These are phyloP conservation scores for Fusarium brevicatenulatum DNA, from an alignment of 2,329 filamentous ascomycete species.

Conservation along the genomic window DNA sequence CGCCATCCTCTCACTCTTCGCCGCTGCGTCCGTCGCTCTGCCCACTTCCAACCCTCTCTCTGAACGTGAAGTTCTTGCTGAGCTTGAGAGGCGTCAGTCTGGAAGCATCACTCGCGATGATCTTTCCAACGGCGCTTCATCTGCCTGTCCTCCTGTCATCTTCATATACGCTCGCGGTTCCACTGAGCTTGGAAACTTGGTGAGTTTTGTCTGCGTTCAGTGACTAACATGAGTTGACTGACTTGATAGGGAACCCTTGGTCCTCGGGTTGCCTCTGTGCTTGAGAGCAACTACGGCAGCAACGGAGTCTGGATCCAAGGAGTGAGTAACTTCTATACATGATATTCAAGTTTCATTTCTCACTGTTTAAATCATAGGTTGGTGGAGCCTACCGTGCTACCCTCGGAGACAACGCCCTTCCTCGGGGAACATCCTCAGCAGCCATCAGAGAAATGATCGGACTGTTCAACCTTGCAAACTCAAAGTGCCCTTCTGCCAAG, in stretches of 20 bases:
- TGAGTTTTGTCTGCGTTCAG: background rate
- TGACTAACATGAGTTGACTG: background rate
- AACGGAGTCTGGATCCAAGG: constrained; percentile 56
- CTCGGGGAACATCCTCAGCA: constrained; percentile 49
- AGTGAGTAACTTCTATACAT: too few species aligned
- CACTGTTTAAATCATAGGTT: background rate
- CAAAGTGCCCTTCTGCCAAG: constrained; percentile 55
- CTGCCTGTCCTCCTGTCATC: constrained; percentile 49
- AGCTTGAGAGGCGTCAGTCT: constrained; percentile 8
- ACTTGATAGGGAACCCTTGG: constrained; percentile 44
- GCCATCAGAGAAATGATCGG: constrained; percentile 55
- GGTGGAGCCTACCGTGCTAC: constrained; percentile 51
- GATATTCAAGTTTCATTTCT: too few species aligned
- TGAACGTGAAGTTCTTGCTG: constrained; percentile 12
- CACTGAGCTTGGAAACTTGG: constrained; percentile 53
- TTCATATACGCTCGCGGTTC: constrained; percentile 54
- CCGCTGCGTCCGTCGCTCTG: constrained; percentile 12
- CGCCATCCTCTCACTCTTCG: constrained; percentile 18
- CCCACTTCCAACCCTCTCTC: background rate
- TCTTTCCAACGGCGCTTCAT: constrained; percentile 42
- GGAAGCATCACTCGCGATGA: constrained; percentile 40
- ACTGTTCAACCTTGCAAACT: constrained; percentile 54
- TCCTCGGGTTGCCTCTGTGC: constrained; percentile 43
- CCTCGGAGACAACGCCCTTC: constrained; percentile 50
- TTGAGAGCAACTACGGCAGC: constrained; percentile 42